Percentiles rank a stretch among this genome's conserved stretches.
phyloP scores from a whole-genome alignment of 345 rosid species.

The Lumnitzera littorea region DNA sequence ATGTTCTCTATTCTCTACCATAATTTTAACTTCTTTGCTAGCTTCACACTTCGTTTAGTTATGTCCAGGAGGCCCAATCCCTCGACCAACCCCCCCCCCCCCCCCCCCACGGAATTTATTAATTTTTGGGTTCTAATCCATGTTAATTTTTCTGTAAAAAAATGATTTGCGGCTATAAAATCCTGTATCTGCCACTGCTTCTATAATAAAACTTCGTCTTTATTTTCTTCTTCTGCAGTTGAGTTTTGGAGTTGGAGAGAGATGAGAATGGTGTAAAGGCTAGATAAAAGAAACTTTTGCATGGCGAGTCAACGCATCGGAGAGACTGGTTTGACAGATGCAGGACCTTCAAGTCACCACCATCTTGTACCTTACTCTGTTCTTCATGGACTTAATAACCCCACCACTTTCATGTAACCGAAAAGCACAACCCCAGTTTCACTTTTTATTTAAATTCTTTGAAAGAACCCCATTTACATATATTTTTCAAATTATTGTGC shows the following conservation, averaged over 20 bases:
- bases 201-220: not conserved
- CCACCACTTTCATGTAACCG: conserved; percentile 64
- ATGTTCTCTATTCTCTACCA: not conserved
- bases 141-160: not conserved
- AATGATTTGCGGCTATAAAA: too few relatives aligned
- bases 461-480: not conserved
- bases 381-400: conserved; percentile 60
- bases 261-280: conserved; percentile 17
- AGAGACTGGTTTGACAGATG: conserved; percentile 58
- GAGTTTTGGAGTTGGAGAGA: not conserved
- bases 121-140: too few relatives aligned
- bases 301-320: conserved; percentile 81
- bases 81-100: too few relatives aligned
- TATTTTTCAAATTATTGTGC: not conserved
- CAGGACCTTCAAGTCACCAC: conserved; percentile 61
- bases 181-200: too few relatives aligned
- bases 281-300: conserved; percentile 17
- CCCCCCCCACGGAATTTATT: too few relatives aligned
- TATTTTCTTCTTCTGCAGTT: not conserved
- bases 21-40: too few relatives aligned
- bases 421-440: not conserved
- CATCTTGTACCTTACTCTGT: conserved; percentile 43
- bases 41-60: too few relatives aligned
- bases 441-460: not conserved
- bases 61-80: too few relatives aligned